Base-by-base conservation (phyloP, 768 basidiomycete genomes). In the Mycena maculata region DNA sequence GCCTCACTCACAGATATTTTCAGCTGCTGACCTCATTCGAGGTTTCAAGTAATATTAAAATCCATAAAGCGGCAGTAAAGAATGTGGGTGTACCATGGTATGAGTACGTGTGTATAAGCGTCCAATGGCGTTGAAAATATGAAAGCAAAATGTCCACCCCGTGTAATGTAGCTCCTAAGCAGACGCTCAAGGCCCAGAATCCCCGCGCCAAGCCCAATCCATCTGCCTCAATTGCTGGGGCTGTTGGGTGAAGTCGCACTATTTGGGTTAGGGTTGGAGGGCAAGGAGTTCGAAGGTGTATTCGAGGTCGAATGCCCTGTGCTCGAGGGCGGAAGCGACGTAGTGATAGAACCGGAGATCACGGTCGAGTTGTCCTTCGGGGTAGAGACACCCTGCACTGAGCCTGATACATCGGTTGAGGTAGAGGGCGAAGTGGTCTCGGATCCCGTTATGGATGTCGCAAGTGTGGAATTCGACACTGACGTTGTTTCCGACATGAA, bases 1-100 rank as follows among this genome's bases (percentile, higher is more conserved):
- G 4, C 10, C 18, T n/a, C 16, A 59, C 47, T 59, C 20, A 48
- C 33, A 36, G 3, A 10, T 7, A 4, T 38, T n/a, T 18, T 12
- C 30, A 61, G 60, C 60, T 52, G 41, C 60, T 22, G 61, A 63
- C 44, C 23, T 63, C 5, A 48, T 63, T 53, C 49, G 41, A 12
- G 39, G 38, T 11, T 53, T 39, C n/a, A 39, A 50, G 33, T 36
- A 36, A 13, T 36, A 36, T 36, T 36, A 6, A 36, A 36, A 13
- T 36, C 33, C 33, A 36, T 23, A 15, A 47, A 27, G 2, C 13
- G 23, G 23, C 42, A 44, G 45, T 47, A 7, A 25, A 22, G 47
- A 49, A 42, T 18, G 18, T 42, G 41, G 20, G 20, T 42, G 41
- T 36, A 36, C 13, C 6, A 36, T 36, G 13, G 6, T 36, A 36